Conservation (phyloP, 2,329 filamentous ascomycete genomes). For the Hirsutella minnesotensis region DNA sequence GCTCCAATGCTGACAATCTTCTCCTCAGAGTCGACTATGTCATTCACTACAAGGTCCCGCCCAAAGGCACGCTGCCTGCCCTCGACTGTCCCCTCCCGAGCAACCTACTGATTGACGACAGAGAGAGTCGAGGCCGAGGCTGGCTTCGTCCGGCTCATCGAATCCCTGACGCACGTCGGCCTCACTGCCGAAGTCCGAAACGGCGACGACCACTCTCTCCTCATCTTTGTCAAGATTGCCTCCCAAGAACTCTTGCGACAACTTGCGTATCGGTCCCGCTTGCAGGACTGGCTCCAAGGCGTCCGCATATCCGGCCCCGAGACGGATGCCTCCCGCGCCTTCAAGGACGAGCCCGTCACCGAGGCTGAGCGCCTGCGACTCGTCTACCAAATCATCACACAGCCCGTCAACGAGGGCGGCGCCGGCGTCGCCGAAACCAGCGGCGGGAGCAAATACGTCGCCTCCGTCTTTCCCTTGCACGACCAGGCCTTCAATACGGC, state of each 20-base stretch:
- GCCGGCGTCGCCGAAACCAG: slow-evolving; percentile 61
- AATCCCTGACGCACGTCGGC: slow-evolving; percentile 66
- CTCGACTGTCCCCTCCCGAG: no score
- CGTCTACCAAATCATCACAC: slow-evolving; percentile 75
- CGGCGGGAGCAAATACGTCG: slow-evolving; percentile 61
- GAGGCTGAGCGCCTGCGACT: slow-evolving; percentile 82
- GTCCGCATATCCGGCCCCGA: slow-evolving; percentile 68
- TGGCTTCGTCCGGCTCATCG: slow-evolving; percentile 66
- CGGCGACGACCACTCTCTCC: slow-evolving; percentile 60
- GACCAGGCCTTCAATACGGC: slow-evolving; percentile 62
- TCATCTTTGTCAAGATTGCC: slow-evolving; percentile 74
- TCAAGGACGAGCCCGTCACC: slow-evolving; percentile 64
- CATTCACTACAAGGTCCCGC: slow-evolving; percentile 62
- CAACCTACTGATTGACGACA: slow-evolving; percentile 18
- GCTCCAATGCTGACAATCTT: no score
- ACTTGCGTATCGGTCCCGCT: slow-evolving; percentile 75
- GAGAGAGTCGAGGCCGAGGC: slow-evolving; percentile 59
- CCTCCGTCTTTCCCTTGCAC: slow-evolving; percentile 68
- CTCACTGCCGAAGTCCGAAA: slow-evolving; percentile 78
- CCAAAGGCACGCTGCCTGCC: slow-evolving; percentile 40
- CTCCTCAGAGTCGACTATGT: slow-evolving; percentile 31
- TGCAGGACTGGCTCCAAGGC: slow-evolving; percentile 90
- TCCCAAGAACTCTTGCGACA: slow-evolving; percentile 63
- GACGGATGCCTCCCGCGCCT: slow-evolving; percentile 55
- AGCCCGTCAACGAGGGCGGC: slow-evolving; percentile 60